Evolutionary conservation across 2,329 filamentous ascomycete genomes (phyloP), one percentile per base, ranked within the genome.

Genomic region (Trichophyton verrucosum): DNA sequence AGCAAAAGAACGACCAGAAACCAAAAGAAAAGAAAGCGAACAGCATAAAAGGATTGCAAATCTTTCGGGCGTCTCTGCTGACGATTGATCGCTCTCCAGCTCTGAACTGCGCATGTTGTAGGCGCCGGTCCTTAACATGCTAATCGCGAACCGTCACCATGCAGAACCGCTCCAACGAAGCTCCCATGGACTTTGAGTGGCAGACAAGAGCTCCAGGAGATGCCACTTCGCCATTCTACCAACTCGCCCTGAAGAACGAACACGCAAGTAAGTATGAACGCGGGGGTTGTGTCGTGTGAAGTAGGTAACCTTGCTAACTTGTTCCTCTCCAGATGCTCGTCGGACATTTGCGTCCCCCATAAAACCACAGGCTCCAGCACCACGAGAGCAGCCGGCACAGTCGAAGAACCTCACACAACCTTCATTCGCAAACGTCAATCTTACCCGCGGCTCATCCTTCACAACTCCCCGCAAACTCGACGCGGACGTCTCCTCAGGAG

Each of bases 131-230:
- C 33, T 33, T 57, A 57, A 57, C 40, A 57, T 57, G 33, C 33
- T 44, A 40, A 57, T 24, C 55, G 33, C 24, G 33, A 9, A 8
- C 13, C 40, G 9, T 22, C 55, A 36, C 56, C 61, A 77, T 74
- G 71, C 69, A 73, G 38, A 72, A 69, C 62, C 69, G 75, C 56
- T 69, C 75, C 13, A 71, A 71, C 53, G 77, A 78, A 62, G 75
- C 74, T 70, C 77, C 76, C 20, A 80, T 80, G 77, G 77, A 80
- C 70, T 79, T 78, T 66, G 74, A 78, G 68, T 79, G 76, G 75
- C 75, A 78, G 66, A 72, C 70, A 15, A 69, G 70, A 55, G 74
- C 73, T 8, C 75, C 77, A n/a, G 71, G 74, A 17, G 76, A 78
- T 65, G 68, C 69, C 42, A 74, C 72, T 15, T 80, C 77, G 17